Conservation (phyloP, 2,329 filamentous ascomycete species). For the Penicillium italicum region DNA sequence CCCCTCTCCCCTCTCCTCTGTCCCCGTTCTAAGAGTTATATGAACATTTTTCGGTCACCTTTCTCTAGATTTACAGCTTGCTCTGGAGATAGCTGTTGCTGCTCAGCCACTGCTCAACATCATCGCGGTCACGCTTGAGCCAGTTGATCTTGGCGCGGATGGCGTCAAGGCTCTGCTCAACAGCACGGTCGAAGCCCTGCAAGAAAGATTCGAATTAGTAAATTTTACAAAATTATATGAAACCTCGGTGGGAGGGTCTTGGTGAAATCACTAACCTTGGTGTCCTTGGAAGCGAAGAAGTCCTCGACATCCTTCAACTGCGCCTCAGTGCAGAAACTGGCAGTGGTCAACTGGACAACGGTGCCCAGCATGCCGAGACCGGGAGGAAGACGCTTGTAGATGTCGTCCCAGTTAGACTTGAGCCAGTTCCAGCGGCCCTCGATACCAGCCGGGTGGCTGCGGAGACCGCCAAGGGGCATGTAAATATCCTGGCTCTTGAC, state of each 20-base stretch:
- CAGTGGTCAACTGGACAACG: slow-evolving; percentile 77
- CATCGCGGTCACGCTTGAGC: slow-evolving; percentile 70
- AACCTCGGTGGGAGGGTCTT: background rate
- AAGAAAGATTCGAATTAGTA: slow-evolving; percentile 13
- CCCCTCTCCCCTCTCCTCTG: too few relatives aligned
- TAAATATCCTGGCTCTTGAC: slow-evolving; percentile 96
- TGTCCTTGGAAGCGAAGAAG: slow-evolving; percentile 80
- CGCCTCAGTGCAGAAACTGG: slow-evolving; percentile 71
- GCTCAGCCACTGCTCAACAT: slow-evolving; percentile 71
- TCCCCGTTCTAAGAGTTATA: background rate
- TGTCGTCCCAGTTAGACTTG: slow-evolving; percentile 80
- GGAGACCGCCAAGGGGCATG: slow-evolving; percentile 75
- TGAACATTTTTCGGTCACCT: background rate
- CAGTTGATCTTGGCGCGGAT: slow-evolving; percentile 81
- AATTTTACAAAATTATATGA: background rate
- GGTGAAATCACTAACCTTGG: slow-evolving; percentile 53
- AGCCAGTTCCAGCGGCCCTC: slow-evolving; percentile 78
- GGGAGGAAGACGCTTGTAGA: slow-evolving; percentile 79
- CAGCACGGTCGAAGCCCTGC: slow-evolving; percentile 72
- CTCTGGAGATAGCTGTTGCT: slow-evolving; percentile 57
- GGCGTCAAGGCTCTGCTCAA: slow-evolving; percentile 85
- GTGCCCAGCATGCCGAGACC: slow-evolving; percentile 79
- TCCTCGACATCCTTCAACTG: slow-evolving; percentile 71
- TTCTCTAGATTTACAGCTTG: slow-evolving; percentile 28
- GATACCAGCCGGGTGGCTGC: slow-evolving; percentile 73